Evolutionary conservation across 164 flowering plant species (phyloP).

Genomic region (Tetrastigma voinierianum): DNA sequence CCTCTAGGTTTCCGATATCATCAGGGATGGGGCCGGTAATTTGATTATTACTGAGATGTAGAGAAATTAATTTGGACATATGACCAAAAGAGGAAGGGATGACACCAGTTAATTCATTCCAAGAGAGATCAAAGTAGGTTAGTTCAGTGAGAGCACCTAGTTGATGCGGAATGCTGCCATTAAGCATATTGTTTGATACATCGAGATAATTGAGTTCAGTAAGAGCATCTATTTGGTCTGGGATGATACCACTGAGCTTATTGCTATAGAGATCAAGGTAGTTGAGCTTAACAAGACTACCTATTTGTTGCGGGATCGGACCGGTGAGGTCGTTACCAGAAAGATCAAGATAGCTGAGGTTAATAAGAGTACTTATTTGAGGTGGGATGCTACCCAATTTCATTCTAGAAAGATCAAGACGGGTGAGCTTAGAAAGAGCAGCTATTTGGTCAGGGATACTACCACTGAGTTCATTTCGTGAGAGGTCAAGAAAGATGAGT

Average conservation of each 20-base stretch:
- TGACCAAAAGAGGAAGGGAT: slow-evolving; percentile 5
- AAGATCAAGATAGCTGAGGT: slow-evolving; percentile 6
- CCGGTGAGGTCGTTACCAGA: neutral
- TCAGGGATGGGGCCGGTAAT: neutral
- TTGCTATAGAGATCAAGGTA: neutral
- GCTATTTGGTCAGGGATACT: slow-evolving; percentile 4
- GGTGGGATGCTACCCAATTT: slow-evolving; percentile 6
- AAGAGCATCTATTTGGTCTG: too few relatives aligned
- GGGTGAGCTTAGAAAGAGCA: neutral
- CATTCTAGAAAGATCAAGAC: neutral
- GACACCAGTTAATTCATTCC: slow-evolving; percentile 6
- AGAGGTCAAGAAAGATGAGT: neutral
- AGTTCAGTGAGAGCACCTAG: neutral
- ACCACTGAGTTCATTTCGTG: slow-evolving; percentile 4
- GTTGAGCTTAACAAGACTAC: neutral
- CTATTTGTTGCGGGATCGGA: neutral
- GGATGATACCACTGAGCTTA: too few relatives aligned
- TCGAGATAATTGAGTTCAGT: too few relatives aligned
- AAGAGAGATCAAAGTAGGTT: neutral
- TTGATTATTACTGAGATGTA: neutral
- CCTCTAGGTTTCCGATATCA: neutral
- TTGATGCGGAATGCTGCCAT: slow-evolving; percentile 1
- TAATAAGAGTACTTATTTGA: neutral
- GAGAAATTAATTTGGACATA: neutral
- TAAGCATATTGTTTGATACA: neutral